Evolutionary conservation across 2,329 filamentous ascomycete genomes (phyloP), one percentile per base, ranked within the genome.

Genomic region (Atkinsonella hypoxylon): DNA sequence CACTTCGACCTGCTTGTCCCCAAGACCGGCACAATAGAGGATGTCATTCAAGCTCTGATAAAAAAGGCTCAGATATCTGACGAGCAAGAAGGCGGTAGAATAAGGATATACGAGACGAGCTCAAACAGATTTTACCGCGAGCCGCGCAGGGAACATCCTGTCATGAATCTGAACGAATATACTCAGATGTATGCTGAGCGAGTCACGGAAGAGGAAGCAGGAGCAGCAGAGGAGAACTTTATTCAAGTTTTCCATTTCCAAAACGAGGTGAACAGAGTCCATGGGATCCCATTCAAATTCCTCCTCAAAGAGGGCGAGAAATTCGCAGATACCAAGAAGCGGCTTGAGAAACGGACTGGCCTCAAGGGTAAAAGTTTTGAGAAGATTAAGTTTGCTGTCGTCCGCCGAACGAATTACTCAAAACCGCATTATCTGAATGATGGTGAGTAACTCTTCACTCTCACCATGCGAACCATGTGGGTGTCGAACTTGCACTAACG

Each of bases 301-400:
- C 72, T 93, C 50, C 67, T 97, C 40, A 84, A 89, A 58, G 82
- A 91, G 81, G 87, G 82, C 49, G 93, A 98, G 66, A 75, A 77
- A 39, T 97, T 98, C 69, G 82, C 81, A 52, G 88, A 97, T 34
- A 96, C 90, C 42, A 96, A 91, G 72, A 89, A 95, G 70, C 82
- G 93, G n/a, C 74, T 98, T 4, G 90, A 93, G 59, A 91, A 90
- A 67, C 79, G 91, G 53, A 95, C 88, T 0, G 90, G 90, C 26
- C 83, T 98, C 70, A 96, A 96, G 69, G 94, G 93, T 67, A 98
- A 98, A 75, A 89, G 89, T 57, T 90, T 98, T 58, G 91, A 98
- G 68, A 97, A 97, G 75, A 93, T 98, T 68, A 96, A 94, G 68
- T 96, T 98, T 72, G 87, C 89, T 7, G 69, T 95, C 32, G 78